phyloP scores from a whole-genome alignment of 306 rosid genomes.

The Vigna mungo region DNA sequence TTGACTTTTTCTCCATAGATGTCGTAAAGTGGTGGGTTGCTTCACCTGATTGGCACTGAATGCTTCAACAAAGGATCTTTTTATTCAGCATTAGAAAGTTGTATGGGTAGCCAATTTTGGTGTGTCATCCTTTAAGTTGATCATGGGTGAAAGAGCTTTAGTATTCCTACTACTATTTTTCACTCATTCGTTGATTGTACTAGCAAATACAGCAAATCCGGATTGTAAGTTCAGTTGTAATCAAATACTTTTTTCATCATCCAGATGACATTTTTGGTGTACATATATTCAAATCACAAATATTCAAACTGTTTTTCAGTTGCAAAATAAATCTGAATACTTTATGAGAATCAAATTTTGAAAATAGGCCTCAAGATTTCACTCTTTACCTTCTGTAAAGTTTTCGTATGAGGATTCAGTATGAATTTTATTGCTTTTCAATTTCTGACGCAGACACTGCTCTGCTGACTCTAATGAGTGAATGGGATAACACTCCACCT shows the following conservation, averaged over 20 bases:
- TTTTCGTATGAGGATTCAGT: neutral
- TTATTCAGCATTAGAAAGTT: conserved; percentile 28
- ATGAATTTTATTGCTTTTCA: conserved; percentile 9
- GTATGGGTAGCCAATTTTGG: conserved; percentile 6
- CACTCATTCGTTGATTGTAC: conserved; percentile 35
- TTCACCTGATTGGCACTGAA: conserved; percentile 9
- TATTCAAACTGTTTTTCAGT: neutral
- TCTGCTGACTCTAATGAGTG: conserved; percentile 32
- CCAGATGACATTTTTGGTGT: conserved; percentile 9
- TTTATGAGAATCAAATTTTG: conserved; percentile 11
- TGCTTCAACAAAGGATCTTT: conserved; percentile 18
- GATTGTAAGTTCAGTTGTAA: conserved; percentile 51
- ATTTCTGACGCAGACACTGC: conserved; percentile 46
- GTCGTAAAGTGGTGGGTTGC: conserved; percentile 13
- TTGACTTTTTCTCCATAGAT: conserved; percentile 29
- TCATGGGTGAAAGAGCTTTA: conserved; percentile 44
- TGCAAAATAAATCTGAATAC: neutral
- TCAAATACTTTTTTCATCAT: neutral
- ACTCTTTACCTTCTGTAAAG: conserved; percentile 17
- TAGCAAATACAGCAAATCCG: conserved; percentile 28
- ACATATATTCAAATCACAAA: conserved; percentile 21
- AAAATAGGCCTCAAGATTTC: neutral
- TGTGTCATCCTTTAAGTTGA: conserved; percentile 37
- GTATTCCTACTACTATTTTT: conserved; percentile 44
- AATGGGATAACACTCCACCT: conserved; percentile 41